Percentiles rank a stretch among this genome's conserved stretches.
Conservation (phyloP, 176 grass and related monocot genomes). For the Elaeis guineensis region DNA sequence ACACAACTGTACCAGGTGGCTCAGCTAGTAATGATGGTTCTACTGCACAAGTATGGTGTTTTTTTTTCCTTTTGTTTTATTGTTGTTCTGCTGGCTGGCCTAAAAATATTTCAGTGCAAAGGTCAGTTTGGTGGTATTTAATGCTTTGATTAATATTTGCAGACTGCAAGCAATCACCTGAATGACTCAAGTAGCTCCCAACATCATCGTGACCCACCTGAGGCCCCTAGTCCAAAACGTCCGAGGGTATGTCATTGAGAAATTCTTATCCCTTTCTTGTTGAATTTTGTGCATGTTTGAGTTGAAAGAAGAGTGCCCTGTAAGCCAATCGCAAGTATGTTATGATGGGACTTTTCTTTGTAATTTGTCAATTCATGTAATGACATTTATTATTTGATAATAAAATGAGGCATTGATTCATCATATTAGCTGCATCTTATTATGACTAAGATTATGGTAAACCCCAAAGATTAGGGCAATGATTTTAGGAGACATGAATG, state of each 20-base stretch:
- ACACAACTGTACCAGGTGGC: slow-evolving; percentile 26
- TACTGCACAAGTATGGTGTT: slow-evolving; percentile 15
- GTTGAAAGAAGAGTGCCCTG: too few relatives aligned
- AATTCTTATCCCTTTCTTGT: too few relatives aligned
- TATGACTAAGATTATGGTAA: too few relatives aligned
- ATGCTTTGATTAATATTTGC: slow-evolving; percentile 3
- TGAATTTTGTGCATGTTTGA: too few relatives aligned
- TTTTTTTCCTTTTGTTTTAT: slow-evolving; percentile 1
- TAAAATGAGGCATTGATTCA: too few relatives aligned
- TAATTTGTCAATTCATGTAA: too few relatives aligned
- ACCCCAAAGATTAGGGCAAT: too few relatives aligned
- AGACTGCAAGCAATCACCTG: slow-evolving; percentile 37
- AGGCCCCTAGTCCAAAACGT: slow-evolving; percentile 72
- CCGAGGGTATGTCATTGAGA: slow-evolving; percentile 41
- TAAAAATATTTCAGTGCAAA: not conserved
- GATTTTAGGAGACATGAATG: too few relatives aligned
- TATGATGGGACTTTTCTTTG: too few relatives aligned
- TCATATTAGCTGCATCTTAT: too few relatives aligned
- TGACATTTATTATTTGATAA: too few relatives aligned
- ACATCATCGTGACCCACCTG: slow-evolving; percentile 37
- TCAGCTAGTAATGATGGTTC: not conserved
- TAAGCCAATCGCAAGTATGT: too few relatives aligned
- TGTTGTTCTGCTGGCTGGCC: not conserved
- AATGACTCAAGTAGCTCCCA: slow-evolving; percentile 45
- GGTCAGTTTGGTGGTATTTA: slow-evolving; percentile 3